Base-by-base conservation (phyloP, 805 yeast genomes). In the Schwanniomyces sp. region DNA sequence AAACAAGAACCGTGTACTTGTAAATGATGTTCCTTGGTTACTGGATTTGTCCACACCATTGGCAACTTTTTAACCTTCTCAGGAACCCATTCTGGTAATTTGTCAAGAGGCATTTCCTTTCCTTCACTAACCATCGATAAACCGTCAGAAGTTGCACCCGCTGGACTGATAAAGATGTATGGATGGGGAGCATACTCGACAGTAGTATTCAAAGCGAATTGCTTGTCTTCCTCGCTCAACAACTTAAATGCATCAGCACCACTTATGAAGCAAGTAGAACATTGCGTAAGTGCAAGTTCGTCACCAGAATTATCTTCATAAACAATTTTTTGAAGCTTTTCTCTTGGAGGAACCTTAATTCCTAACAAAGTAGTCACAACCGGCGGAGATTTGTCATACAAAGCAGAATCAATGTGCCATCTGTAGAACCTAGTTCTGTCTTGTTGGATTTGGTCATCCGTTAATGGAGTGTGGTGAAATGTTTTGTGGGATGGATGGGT, bases 121-220 rank as follows among this genome's bases (percentile, higher is more conserved):
- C 85, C 86, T 58, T 90, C 96, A 40, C 85, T 78, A 14, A 81
- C 88, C 85, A 90, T 90, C 2, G 96, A 86, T 50, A 90, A 76
- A 5, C 96, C 96, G 64, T 89, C 96, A 29, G 85, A 79, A 8
- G 94, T 86, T 36, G 96, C 96, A 49, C 75, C 80, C 32, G 95
- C 89, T 11, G 86, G 82, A 5, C 89, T 81, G 52, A 90, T 90
- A 66, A 79, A 88, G 49, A 90, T 90, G 67, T 89, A 90, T 38
- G 96, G 96, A 64, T 90, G 96, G 34, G 96, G 96, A 14, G 96
- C 96, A 64, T 90, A 90, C 40, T 84, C 88, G 18, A 90, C 92
- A 3, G 82, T 83, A n/a, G 95, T 85, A 61, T 78, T 76, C 50
- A 88, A 74, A 2, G 91, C 96, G 53, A 83, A 76, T 51, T 85